Conservation (phyloP, 2,329 filamentous ascomycete species). For the Exserohilum rostratum region DNA sequence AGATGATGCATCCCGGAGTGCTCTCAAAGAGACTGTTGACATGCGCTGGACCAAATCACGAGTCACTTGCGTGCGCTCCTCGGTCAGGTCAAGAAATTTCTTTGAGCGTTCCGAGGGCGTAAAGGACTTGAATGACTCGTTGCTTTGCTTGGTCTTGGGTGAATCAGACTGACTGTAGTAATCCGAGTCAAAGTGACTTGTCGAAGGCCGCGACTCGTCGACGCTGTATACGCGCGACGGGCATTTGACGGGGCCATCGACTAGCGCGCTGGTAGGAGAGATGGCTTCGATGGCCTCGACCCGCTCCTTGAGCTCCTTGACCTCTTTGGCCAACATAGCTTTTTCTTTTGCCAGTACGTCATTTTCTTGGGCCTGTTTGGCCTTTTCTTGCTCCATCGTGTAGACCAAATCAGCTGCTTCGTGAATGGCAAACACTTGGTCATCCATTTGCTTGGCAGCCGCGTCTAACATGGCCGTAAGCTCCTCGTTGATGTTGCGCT, state of each 20-base stretch:
- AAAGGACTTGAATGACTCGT: slow-evolving; percentile 22
- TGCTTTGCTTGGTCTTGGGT: slow-evolving; percentile 31
- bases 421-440: slow-evolving; percentile 34
- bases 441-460: slow-evolving; percentile 37
- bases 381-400: slow-evolving; percentile 38
- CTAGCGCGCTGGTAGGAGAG: slow-evolving; percentile 15
- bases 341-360: too few species aligned
- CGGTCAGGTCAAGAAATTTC: slow-evolving; percentile 37
- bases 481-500: slow-evolving; percentile 27
- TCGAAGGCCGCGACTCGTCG: slow-evolving; percentile 45
- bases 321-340: slow-evolving; percentile 26
- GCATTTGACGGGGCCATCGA: slow-evolving; percentile 21
- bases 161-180: slow-evolving; percentile 47
- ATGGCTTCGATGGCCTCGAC: slow-evolving; percentile 22
- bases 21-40: slow-evolving; percentile 38
- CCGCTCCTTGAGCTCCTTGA: slow-evolving; percentile 29
- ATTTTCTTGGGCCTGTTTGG: too few species aligned
- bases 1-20: slow-evolving; percentile 15
- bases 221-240: slow-evolving; percentile 40
- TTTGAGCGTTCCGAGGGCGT: slow-evolving; percentile 37
- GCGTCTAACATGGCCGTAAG: slow-evolving; percentile 37
- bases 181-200: slow-evolving; percentile 45
- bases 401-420: slow-evolving; percentile 44
- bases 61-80: slow-evolving; percentile 32
- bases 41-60: slow-evolving; percentile 39